These are phyloP conservation scores for Guadua angustifolia DNA, from an alignment of 176 grass and related monocot species.

Conservation along the genomic window DNA sequence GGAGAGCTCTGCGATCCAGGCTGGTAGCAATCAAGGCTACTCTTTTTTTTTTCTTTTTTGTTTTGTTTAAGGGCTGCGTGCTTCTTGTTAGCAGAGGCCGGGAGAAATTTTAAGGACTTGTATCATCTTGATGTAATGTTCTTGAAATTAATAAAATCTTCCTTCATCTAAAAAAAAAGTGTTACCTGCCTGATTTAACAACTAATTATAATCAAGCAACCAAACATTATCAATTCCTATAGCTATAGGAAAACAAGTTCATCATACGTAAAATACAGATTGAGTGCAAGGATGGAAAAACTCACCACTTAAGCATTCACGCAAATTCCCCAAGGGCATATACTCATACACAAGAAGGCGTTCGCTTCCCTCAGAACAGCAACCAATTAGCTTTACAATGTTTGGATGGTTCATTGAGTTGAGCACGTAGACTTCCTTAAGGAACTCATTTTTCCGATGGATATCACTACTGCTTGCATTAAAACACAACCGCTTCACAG, in stretches of 20 bases:
- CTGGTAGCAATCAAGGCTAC: no score
- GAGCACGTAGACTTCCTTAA: conserved; percentile 7
- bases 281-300: not conserved
- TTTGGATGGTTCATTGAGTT: not conserved
- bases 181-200: no score
- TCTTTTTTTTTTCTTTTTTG: no score
- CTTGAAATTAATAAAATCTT: no score
- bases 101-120: no score
- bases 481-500: not conserved
- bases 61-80: no score
- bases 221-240: not conserved
- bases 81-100: no score
- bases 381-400: conserved; percentile 4
- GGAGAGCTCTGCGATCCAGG: no score
- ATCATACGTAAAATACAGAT: not conserved
- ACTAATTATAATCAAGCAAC: no score
- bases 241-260: not conserved
- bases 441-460: not conserved
- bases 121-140: no score
- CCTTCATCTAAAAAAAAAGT: no score
- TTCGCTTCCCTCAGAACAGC: conserved; percentile 8
- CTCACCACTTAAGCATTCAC: not conserved
- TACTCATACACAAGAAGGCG: conserved; percentile 28
- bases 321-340: not conserved
- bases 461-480: not conserved